Evolutionary conservation across 1,284 basidiomycete species (phyloP).

Genomic region (Apiotrichum laibachii): DNA sequence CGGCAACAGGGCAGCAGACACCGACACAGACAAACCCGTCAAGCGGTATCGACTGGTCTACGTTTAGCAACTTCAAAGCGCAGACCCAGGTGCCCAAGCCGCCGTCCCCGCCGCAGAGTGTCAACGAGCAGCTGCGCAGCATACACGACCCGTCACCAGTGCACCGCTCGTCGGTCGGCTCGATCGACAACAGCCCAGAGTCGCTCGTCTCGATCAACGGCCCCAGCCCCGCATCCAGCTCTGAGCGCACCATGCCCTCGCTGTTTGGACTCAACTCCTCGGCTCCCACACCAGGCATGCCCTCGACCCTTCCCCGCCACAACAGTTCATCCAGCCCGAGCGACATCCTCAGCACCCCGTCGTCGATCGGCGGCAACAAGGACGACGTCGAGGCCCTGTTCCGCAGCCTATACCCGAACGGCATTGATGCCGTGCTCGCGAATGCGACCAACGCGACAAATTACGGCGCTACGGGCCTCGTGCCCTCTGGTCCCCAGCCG

Average conservation of each 20-base stretch:
- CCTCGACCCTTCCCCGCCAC: neutral
- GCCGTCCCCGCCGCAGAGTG: slow-evolving; percentile 38
- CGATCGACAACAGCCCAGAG: slow-evolving; percentile 27
- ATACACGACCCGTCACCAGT: slow-evolving; percentile 31
- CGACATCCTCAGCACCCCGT: slow-evolving; percentile 15
- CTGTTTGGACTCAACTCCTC: slow-evolving; percentile 16
- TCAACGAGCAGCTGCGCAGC: slow-evolving; percentile 34
- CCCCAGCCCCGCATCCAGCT: slow-evolving; percentile 16
- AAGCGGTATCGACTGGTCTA: slow-evolving; percentile 22
- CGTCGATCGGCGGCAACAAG: slow-evolving; percentile 19
- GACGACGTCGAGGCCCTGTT: slow-evolving; percentile 44
- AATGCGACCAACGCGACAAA: slow-evolving; percentile 5
- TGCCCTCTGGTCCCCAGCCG: slow-evolving; percentile 3
- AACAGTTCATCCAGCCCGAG: slow-evolving; percentile 9
- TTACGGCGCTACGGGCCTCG: slow-evolving; percentile 4
- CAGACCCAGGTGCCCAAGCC: slow-evolving; percentile 32
- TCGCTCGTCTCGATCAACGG: slow-evolving; percentile 32
- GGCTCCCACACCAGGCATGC: slow-evolving; percentile 1
- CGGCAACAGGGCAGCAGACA: slow-evolving; percentile 13
- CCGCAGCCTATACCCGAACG: slow-evolving; percentile 44
- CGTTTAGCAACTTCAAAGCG: slow-evolving; percentile 14
- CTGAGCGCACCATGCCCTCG: slow-evolving; percentile 10
- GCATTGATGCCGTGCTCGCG: slow-evolving; percentile 19
- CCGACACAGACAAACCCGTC: slow-evolving; percentile 1
- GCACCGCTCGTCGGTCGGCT: neutral